Evolutionary conservation across 169 alveolate genomes (phyloP), one percentile per base, ranked within the genome.

Genomic region (Plasmodium berghei): DNA sequence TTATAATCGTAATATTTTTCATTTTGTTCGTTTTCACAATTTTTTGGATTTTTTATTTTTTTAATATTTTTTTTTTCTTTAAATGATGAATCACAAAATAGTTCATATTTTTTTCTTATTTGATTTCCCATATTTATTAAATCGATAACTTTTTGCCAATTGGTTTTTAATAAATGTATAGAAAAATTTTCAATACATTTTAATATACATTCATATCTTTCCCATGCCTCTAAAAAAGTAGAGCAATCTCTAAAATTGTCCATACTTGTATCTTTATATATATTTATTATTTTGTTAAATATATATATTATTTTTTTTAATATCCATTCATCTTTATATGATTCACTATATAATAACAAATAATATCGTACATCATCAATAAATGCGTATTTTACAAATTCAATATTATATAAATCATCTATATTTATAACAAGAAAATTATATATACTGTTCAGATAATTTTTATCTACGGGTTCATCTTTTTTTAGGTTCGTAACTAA

Each of bases 141-240:
- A 9, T 61, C 28, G 24, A 71, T 24, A 46, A 91, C 74, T 48
- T 87, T 73, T 10, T 62, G 73, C 94, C 94, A 91, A 58, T 91
- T 91, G 14, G 49, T 70, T 69, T 91, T 91, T 42, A 91, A 26
- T 24, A 91, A 42, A 56, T 91, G 94, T 20, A 91, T 87, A 63
- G 92, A 88, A 49, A 87, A 91, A 24, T 91, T 91, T 49, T 91
- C 87, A 74, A 66, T 56, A 40, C 93, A 87, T 59, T 85, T 87
- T 9, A 91, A 34, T 18, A 87, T 73, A 52, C 94, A 91, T 34
- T 66, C 66, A 70, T 72, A 91, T 20, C 72, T 34, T 10, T 72
- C 69, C 72, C 91, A 55, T 8, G 49, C 58, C 12, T 90, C 67
- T 46, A 45, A 9, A 61, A 22, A 40, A 16, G 9, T 28, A 5